Percentiles rank a stretch among this genome's conserved stretches.
These are phyloP conservation scores for Clitoria ternatea DNA, from an alignment of 306 rosid genomes.

Conservation along the genomic window DNA sequence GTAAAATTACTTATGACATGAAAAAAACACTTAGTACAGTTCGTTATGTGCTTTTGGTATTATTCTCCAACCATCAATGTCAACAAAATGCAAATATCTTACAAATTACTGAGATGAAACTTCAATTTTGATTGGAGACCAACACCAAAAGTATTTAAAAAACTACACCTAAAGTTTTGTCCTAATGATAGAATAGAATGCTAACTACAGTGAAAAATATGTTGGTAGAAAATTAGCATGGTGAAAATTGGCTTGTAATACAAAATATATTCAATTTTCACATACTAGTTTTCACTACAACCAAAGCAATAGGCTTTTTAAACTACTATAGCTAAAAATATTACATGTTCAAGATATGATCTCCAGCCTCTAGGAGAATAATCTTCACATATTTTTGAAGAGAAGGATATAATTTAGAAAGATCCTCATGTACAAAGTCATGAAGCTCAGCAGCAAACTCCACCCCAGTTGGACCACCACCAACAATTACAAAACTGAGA, in stretches of 20 bases:
- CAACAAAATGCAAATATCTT: too few species aligned
- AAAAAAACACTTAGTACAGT: too few species aligned
- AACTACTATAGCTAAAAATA: neutral
- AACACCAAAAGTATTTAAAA: too few species aligned
- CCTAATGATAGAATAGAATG: too few species aligned
- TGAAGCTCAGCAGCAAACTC: constrained; percentile 94
- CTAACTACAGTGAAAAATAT: too few species aligned
- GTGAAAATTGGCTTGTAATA: neutral
- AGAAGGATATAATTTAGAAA: constrained; percentile 62
- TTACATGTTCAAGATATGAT: constrained; percentile 87
- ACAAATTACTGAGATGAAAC: too few species aligned
- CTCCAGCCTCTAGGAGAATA: constrained; percentile 86
- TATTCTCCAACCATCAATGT: too few species aligned
- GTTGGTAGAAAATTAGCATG: too few species aligned
- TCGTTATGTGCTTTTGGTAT: too few species aligned
- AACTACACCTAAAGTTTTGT: too few species aligned
- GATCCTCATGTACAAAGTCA: constrained; percentile 76
- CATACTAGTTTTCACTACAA: neutral
- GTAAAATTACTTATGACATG: neutral
- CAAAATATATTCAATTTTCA: neutral
- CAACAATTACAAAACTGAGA: constrained; percentile 88
- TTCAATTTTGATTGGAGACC: too few species aligned
- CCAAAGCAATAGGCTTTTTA: neutral
- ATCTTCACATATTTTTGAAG: constrained; percentile 51
- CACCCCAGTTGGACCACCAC: constrained; percentile 99